Base-by-base conservation (phyloP, 2,329 filamentous ascomycete species). In the Geosmithia morbida region DNA sequence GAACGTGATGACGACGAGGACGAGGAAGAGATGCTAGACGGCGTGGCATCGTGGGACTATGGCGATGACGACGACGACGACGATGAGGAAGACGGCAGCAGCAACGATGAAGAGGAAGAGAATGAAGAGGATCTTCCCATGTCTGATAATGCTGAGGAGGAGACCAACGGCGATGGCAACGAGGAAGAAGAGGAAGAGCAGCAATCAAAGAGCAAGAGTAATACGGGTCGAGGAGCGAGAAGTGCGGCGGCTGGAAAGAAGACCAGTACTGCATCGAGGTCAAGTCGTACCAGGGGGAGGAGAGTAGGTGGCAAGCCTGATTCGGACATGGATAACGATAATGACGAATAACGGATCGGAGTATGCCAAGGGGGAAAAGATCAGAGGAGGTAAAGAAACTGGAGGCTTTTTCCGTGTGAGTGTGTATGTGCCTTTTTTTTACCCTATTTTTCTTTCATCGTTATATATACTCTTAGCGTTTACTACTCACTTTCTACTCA, bases 21-120 rank as follows among this genome's bases (percentile, higher is more conserved):
- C 49, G 75, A 79, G 50, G 69, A 75, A 52, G 76, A 79, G 57
- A 80, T 79, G 76, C 62, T 77, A 20, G 69, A 76, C 44, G 76
- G 76, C 2, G 76, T 79, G 5, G 74, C 75, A 1, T 64, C 75
- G 56, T 80, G 76, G 76, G 66, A 73, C 20, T 79, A 79, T 44
- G 62, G 50, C 3, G 51, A 53, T 22, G 55, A 54, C 10, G 48
- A 53, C 13, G 51, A 53, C 13, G 51, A 48, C 14, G 41, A 47
- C 17, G 47, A 49, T 18, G 51, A 56, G 14, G 22, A 26, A 26
- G 22, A 26, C 4, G 22, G 22, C 17, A 51, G 55, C 16, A 37
- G 33, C 33, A 37, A 13, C n/a, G 54, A 51, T 10, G 39, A 41
- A 11, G 39, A 41, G 39, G 4, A 41, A 41, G 22, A 26, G 4